Evolutionary conservation across 306 rosid species (phyloP).

Genomic region (Phaseolus lunatus): DNA sequence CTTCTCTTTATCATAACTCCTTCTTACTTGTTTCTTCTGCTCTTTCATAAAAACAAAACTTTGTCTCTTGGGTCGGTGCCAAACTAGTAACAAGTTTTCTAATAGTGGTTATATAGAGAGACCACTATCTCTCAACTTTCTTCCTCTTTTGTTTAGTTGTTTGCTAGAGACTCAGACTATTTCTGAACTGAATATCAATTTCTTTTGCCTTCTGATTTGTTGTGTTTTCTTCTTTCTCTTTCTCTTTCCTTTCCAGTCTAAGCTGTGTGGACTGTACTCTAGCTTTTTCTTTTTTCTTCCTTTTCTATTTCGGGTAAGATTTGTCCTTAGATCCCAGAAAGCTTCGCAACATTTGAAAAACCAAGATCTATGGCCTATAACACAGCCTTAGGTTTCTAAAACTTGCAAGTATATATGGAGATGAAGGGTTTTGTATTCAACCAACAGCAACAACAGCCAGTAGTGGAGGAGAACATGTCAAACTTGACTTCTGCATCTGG

Average conservation of each 20-base stretch:
- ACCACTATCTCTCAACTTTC: not conserved
- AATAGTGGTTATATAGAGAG: slow-evolving; percentile 14
- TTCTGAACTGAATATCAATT: slow-evolving; percentile 36
- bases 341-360: slow-evolving; percentile 46
- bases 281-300: slow-evolving; percentile 33
- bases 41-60: slow-evolving; percentile 57
- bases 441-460: slow-evolving; percentile 56
- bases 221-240: slow-evolving; percentile 45
- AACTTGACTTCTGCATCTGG: slow-evolving; percentile 94
- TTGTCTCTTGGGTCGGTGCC: slow-evolving; percentile 87
- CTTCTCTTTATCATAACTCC: slow-evolving; percentile 51
- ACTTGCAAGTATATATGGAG: slow-evolving; percentile 46
- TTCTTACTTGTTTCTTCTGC: slow-evolving; percentile 55
- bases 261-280: slow-evolving; percentile 33
- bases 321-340: slow-evolving; percentile 55
- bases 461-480: slow-evolving; percentile 85
- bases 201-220: slow-evolving; percentile 38
- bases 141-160: slow-evolving; percentile 19
- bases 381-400: slow-evolving; percentile 43
- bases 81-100: slow-evolving; percentile 66
- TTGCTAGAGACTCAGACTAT: slow-evolving; percentile 22
- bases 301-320: slow-evolving; percentile 38
- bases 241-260: slow-evolving; percentile 27
- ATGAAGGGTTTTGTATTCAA: slow-evolving; percentile 63
- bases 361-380: slow-evolving; percentile 60